Evolutionary conservation across 2,329 filamentous ascomycete genomes (phyloP).

Genomic region (Fusarium ambrosium): DNA sequence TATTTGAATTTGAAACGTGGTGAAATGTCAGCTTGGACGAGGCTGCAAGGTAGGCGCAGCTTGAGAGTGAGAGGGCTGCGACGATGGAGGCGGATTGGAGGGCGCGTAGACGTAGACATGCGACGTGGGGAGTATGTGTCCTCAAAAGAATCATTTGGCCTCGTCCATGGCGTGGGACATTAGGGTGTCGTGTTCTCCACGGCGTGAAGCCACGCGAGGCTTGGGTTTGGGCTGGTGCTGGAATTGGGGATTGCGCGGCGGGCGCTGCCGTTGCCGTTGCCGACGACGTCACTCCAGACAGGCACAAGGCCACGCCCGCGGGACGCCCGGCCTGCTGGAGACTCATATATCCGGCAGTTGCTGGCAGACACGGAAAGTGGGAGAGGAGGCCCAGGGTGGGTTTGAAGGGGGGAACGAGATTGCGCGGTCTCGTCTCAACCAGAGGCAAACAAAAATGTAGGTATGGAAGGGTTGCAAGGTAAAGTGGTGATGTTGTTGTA

Average conservation of each 20-base stretch:
- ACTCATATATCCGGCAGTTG: slow-evolving; percentile 49
- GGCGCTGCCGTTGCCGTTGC: slow-evolving; percentile 37
- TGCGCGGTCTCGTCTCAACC: slow-evolving; percentile 13
- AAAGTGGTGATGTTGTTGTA: slow-evolving; percentile 22
- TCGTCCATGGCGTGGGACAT: slow-evolving; percentile 39
- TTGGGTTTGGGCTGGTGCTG: slow-evolving; percentile 9
- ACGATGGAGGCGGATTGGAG: slow-evolving; percentile 42
- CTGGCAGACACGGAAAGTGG: slow-evolving; percentile 34
- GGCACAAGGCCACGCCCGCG: slow-evolving; percentile 47
- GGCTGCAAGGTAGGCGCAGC: slow-evolving; percentile 42
- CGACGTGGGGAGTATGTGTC: slow-evolving; percentile 41
- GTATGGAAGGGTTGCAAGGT: neutral
- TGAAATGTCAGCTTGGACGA: slow-evolving; percentile 36
- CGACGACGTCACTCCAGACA: slow-evolving; percentile 48
- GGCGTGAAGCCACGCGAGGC: slow-evolving; percentile 33
- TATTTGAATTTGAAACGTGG: slow-evolving; percentile 36
- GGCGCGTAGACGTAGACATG: slow-evolving; percentile 42
- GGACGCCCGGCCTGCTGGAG: slow-evolving; percentile 50
- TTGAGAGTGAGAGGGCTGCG: slow-evolving; percentile 39
- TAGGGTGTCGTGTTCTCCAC: slow-evolving; percentile 36
- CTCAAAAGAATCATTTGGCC: slow-evolving; percentile 44
- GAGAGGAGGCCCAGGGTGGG: slow-evolving; percentile 16
- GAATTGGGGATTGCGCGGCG: slow-evolving; percentile 21
- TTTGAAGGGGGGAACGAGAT: slow-evolving; percentile 6
- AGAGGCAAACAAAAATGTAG: neutral